Percentiles rank a stretch among this genome's conserved stretches.
Conservation (phyloP, 2,329 filamentous ascomycete genomes). For the Nemania sp. region DNA sequence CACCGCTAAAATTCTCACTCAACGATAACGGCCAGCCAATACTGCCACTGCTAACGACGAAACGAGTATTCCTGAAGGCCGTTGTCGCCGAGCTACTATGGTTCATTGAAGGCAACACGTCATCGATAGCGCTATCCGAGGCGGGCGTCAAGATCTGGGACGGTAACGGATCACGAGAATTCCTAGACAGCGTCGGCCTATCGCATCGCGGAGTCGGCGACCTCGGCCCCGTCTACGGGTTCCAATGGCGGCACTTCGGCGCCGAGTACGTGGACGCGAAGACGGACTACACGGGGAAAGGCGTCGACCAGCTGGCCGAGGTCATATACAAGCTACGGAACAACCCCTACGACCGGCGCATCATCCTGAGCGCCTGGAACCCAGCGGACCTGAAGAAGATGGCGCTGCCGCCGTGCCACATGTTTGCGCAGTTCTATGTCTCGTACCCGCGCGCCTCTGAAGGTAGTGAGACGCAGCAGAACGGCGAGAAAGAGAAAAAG, state of each 20-base stretch:
- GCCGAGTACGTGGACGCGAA: conserved; percentile 81
- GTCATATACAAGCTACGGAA: conserved; percentile 84
- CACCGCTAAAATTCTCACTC: conserved; percentile 83
- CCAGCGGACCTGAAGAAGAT: conserved; percentile 74
- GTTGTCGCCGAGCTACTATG: conserved; percentile 92
- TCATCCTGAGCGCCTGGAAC: conserved; percentile 95
- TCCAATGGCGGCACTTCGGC: conserved; percentile 98
- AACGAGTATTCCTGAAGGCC: conserved; percentile 90
- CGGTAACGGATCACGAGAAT: conserved; percentile 89
- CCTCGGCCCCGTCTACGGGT: conserved; percentile 93
- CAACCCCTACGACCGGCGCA: conserved; percentile 84
- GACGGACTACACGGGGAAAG: conserved; percentile 83
- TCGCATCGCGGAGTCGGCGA: conserved; percentile 83
- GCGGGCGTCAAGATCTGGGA: conserved; percentile 97
- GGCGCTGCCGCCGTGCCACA: conserved; percentile 79
- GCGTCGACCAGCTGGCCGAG: conserved; percentile 89
- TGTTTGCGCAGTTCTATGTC: conserved; percentile 84
- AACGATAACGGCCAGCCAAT: conserved; percentile 65
- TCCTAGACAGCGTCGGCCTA: conserved; percentile 83
- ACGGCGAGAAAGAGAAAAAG: conserved; percentile 42
- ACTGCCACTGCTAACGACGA: conserved; percentile 93
- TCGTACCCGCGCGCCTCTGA: conserved; percentile 56
- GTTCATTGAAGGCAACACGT: conserved; percentile 88
- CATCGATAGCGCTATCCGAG: conserved; percentile 73
- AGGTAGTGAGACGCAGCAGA: conserved; percentile 36